Percentiles rank a stretch among this genome's conserved stretches.
Evolutionary conservation across 345 rosid species (phyloP).

Genomic region (Anacardium occidentale): DNA sequence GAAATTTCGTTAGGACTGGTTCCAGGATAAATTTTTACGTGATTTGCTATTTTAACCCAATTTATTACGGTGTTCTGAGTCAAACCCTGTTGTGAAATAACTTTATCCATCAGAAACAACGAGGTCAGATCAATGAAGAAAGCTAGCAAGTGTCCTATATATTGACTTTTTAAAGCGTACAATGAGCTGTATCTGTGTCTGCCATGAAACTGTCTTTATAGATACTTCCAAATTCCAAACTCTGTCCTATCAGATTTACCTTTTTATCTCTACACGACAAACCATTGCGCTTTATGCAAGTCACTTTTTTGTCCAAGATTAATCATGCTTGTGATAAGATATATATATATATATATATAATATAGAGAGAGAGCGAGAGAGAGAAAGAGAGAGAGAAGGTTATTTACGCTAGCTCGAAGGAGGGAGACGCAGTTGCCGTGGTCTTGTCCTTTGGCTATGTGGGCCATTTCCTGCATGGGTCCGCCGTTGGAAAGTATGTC

Average conservation of each 20-base stretch:
- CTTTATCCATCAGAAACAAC: no score
- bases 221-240: constrained; percentile 42
- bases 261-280: constrained; percentile 37
- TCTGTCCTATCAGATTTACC: constrained; percentile 28
- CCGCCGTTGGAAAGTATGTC: constrained; percentile 96
- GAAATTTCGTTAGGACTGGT: neutral
- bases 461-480: constrained; percentile 97
- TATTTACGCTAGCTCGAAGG: constrained; percentile 72
- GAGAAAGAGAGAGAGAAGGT: no score
- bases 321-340: no score
- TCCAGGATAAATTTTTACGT: constrained; percentile 10
- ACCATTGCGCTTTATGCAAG: constrained; percentile 1
- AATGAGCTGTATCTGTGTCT: constrained; percentile 14
- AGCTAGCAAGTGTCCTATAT: constrained; percentile 45
- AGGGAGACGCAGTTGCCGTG: constrained; percentile 96
- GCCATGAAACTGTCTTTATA: constrained; percentile 19
- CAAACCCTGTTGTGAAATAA: neutral
- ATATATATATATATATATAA: no score
- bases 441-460: constrained; percentile 91
- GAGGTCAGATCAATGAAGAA: constrained; percentile 18
- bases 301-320: neutral
- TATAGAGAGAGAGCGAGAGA: no score
- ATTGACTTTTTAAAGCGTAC: constrained; percentile 51
- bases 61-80: neutral
- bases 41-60: constrained; percentile 17